Evolutionary conservation across 768 basidiomycete genomes (phyloP).

Genomic region (Pisolithus microcarpus): DNA sequence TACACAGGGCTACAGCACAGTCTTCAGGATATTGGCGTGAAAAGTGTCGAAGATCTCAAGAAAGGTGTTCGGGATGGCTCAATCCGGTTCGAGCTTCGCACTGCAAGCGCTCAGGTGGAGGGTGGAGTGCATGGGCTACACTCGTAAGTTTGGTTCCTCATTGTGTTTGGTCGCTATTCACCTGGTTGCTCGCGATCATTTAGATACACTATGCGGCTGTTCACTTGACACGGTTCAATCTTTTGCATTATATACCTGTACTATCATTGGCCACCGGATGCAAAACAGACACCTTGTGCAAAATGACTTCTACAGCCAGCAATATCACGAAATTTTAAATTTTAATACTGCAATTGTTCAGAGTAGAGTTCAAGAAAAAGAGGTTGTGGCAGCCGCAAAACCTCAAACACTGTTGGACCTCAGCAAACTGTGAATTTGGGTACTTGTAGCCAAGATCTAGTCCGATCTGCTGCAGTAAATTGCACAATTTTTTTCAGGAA

Average conservation of each 20-base stretch:
- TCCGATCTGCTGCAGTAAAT: too few species aligned
- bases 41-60: constrained; percentile 57
- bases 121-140: constrained; percentile 94
- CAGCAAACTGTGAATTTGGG: too few species aligned
- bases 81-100: constrained; percentile 88
- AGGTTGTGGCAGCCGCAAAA: too few species aligned
- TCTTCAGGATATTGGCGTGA: constrained; percentile 86
- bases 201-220: constrained; percentile 55
- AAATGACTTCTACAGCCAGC: too few species aligned
- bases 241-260: neutral
- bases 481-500: too few species aligned
- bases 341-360: too few species aligned
- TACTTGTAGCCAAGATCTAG: too few species aligned
- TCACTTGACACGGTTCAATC: constrained; percentile 25
- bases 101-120: constrained; percentile 91
- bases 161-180: neutral
- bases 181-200: constrained; percentile 5
- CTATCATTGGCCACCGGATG: constrained; percentile 8
- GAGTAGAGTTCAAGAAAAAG: too few species aligned
- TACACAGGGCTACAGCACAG: constrained; percentile 84
- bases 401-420: too few species aligned
- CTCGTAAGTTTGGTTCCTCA: constrained; percentile 53
- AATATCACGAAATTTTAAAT: too few species aligned
- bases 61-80: constrained; percentile 55
- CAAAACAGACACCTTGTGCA: too few species aligned